A percentile compares a stretch with the other conserved stretches of the same genome.
Evolutionary conservation across 306 rosid genomes (phyloP).

Genomic region (Astragalus membranaceus): DNA sequence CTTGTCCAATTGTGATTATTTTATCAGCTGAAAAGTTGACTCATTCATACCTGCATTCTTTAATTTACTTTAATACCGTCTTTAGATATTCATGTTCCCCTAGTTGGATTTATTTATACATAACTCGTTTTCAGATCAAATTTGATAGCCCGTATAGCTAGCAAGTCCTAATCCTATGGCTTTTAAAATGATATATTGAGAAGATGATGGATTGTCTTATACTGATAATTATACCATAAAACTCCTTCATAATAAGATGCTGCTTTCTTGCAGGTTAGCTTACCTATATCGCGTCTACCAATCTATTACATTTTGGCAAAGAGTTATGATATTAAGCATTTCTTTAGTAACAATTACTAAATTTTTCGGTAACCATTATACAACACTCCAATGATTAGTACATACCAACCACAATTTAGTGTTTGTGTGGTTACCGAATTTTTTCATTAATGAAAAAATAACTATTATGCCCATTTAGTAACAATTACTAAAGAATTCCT

Average conservation of each 20-base stretch:
- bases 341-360: no score
- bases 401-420: no score
- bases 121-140: slow-evolving; percentile 24
- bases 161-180: slow-evolving; percentile 34
- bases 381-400: no score
- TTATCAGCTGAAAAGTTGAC: slow-evolving; percentile 11
- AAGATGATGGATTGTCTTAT: slow-evolving; percentile 7
- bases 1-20: slow-evolving; percentile 27
- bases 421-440: no score
- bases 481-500: no score
- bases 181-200: slow-evolving; percentile 7
- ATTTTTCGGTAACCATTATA: no score
- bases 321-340: no score
- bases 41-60: slow-evolving; percentile 20
- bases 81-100: slow-evolving; percentile 33
- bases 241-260: slow-evolving; percentile 7
- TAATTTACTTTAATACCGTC: slow-evolving; percentile 19
- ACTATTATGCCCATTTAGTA: no score
- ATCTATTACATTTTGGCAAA: neutral
- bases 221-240: slow-evolving; percentile 8
- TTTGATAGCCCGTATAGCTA: slow-evolving; percentile 17
- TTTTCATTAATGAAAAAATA: no score
- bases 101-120: slow-evolving; percentile 39
- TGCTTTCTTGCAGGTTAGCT: slow-evolving; percentile 7
- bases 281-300: neutral